phyloP scores from a whole-genome alignment of 176 grass and related monocot species.

The Stipa capillata region DNA sequence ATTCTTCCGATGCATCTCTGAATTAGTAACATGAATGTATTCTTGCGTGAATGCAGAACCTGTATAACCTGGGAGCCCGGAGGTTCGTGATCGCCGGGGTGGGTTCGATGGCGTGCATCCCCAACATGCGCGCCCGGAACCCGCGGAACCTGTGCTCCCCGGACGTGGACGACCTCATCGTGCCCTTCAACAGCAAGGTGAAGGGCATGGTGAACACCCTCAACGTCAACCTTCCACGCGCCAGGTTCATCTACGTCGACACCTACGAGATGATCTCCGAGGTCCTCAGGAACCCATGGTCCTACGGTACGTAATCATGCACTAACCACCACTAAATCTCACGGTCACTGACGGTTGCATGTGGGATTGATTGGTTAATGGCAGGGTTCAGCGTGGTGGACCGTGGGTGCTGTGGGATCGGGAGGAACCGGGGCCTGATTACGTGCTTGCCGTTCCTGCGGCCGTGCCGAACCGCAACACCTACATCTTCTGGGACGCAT shows the following conservation, averaged over 20 bases:
- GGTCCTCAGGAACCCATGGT: slow-evolving; percentile 48
- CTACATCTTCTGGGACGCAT: slow-evolving; percentile 98
- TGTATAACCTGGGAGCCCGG: slow-evolving; percentile 74
- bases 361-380: not conserved
- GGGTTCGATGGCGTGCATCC: slow-evolving; percentile 87
- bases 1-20: not conserved
- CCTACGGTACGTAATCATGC: slow-evolving; percentile 41
- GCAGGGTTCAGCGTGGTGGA: slow-evolving; percentile 70
- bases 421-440: slow-evolving; percentile 70
- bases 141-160: slow-evolving; percentile 51
- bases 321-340: not conserved
- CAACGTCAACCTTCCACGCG: slow-evolving; percentile 45
- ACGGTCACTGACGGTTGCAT: not conserved
- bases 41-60: slow-evolving; percentile 26
- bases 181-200: slow-evolving; percentile 73
- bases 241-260: slow-evolving; percentile 87
- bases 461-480: slow-evolving; percentile 56
- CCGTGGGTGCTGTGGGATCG: slow-evolving; percentile 83
- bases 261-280: slow-evolving; percentile 69
- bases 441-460: slow-evolving; percentile 84
- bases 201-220: slow-evolving; percentile 67
- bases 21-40: not conserved
- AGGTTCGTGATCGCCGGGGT: slow-evolving; percentile 69
- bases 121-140: slow-evolving; percentile 67
- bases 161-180: slow-evolving; percentile 76